Evolutionary conservation across 177 flowering plant species (phyloP).

Genomic region (Tripterygium wilfordii): DNA sequence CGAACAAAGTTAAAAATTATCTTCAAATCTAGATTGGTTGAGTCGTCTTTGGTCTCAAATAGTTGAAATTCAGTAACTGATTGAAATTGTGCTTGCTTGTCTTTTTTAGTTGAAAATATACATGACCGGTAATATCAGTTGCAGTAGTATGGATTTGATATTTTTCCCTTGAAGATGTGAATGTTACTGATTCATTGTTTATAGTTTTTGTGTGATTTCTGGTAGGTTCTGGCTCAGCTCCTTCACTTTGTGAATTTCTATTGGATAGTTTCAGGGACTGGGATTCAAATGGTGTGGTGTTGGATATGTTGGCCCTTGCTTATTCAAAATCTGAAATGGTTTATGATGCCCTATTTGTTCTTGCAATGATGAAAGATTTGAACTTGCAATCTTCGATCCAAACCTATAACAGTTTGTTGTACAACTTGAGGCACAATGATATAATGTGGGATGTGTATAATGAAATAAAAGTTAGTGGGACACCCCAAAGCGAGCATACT

Average conservation of each 20-base stretch:
- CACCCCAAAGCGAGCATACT: slow-evolving; percentile 33
- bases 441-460: slow-evolving; percentile 40
- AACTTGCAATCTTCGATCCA: slow-evolving; percentile 38
- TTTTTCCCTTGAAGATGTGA: too few relatives aligned
- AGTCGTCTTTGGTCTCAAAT: too few relatives aligned
- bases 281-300: slow-evolving; percentile 41
- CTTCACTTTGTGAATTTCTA: slow-evolving; percentile 46
- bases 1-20: not conserved
- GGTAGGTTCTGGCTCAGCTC: slow-evolving; percentile 60
- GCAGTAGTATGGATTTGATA: not conserved
- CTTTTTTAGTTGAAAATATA: too few relatives aligned
- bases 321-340: slow-evolving; percentile 54
- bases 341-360: slow-evolving; percentile 54
- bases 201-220: slow-evolving; percentile 23
- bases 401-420: slow-evolving; percentile 54
- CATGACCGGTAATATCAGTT: too few relatives aligned
- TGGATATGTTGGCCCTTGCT: slow-evolving; percentile 59
- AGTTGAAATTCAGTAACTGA: too few relatives aligned
- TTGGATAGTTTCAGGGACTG: slow-evolving; percentile 36
- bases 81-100: too few relatives aligned
- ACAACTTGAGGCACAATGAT: slow-evolving; percentile 49
- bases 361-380: slow-evolving; percentile 53
- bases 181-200: too few relatives aligned
- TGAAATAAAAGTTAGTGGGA: slow-evolving; percentile 33
- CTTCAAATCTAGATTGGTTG: too few relatives aligned